Evolutionary conservation across 352 stramenopile species (phyloP).

Genomic region (Globisporangium radiosum): DNA sequence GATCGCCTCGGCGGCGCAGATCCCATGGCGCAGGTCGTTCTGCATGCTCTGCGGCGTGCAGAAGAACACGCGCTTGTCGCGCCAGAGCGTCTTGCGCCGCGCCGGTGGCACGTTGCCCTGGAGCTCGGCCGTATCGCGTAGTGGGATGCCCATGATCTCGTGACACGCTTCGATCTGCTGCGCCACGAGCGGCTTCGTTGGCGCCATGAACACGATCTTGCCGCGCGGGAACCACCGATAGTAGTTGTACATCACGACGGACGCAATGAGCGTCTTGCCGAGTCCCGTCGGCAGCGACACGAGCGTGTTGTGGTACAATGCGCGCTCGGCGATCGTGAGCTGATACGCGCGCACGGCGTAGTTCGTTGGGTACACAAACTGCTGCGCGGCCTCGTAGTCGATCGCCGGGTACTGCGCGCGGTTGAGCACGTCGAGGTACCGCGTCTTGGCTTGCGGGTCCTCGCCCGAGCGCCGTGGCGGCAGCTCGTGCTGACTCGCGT

Average conservation of each 20-base stretch:
- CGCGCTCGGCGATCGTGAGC: slow-evolving; percentile 88
- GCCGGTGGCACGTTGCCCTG: slow-evolving; percentile 74
- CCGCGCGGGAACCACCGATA: slow-evolving; percentile 96
- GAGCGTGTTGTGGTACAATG: slow-evolving; percentile 96
- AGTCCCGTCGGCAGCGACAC: slow-evolving; percentile 98
- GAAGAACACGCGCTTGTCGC: slow-evolving; percentile 94
- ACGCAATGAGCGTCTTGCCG: slow-evolving; percentile 99
- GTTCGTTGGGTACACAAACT: slow-evolving; percentile 88
- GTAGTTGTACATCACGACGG: slow-evolving; percentile 99
- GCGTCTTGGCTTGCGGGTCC: slow-evolving; percentile 42
- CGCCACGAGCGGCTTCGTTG: slow-evolving; percentile 95
- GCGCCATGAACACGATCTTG: slow-evolving; percentile 97
- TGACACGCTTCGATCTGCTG: slow-evolving; percentile 98
- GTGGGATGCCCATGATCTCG: slow-evolving; percentile 92
- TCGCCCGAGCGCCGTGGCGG: slow-evolving; percentile 26
- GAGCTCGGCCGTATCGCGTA: slow-evolving; percentile 74
- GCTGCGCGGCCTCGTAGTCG: slow-evolving; percentile 49
- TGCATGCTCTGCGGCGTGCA: slow-evolving; percentile 97
- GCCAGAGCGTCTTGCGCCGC: slow-evolving; percentile 85
- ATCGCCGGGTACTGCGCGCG: slow-evolving; percentile 36
- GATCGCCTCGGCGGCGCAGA: slow-evolving; percentile 76
- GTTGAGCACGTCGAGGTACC: slow-evolving; percentile 45
- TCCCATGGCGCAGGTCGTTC: slow-evolving; percentile 90
- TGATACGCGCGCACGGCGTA: slow-evolving; percentile 94
- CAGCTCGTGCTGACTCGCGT: slow-evolving; percentile 8